Evolutionary conservation across 2,329 filamentous ascomycete genomes (phyloP).

Genomic region (Arthrinium puccinioides): DNA sequence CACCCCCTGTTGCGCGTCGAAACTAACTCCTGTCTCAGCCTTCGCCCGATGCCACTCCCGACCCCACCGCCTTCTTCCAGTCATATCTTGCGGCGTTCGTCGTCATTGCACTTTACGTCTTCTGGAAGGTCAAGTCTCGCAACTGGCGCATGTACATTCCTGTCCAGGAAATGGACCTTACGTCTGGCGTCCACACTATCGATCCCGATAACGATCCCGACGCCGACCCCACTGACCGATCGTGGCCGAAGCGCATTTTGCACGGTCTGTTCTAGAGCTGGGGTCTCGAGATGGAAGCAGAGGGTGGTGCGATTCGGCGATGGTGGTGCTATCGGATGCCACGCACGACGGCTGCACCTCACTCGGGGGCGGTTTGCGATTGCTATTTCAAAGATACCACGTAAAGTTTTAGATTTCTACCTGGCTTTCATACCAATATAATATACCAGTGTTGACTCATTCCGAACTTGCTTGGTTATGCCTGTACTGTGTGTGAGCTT

Average conservation of each 20-base stretch:
- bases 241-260: conserved; percentile 27
- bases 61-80: conserved; percentile 49
- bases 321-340: too few relatives aligned
- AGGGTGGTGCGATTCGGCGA: too few relatives aligned
- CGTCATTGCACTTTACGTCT: conserved; percentile 51
- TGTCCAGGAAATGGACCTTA: conserved; percentile 53
- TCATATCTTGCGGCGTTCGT: conserved; percentile 49
- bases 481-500: too few relatives aligned
- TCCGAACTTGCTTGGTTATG: too few relatives aligned
- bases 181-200: conserved; percentile 47
- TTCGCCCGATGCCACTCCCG: conserved; percentile 20
- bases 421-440: too few relatives aligned
- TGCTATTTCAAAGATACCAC: too few relatives aligned
- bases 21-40: conserved; percentile 21
- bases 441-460: too few relatives aligned
- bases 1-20: neutral
- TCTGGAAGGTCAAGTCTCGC: conserved; percentile 53
- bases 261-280: conserved; percentile 21
- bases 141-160: conserved; percentile 52
- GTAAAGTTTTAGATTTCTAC: too few relatives aligned
- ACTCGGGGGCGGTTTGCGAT: too few relatives aligned
- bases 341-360: too few relatives aligned
- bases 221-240: too few relatives aligned
- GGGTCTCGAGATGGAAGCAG: too few relatives aligned
- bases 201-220: conserved; percentile 26